Evolutionary conservation across 148 eudicot species (phyloP).

Genomic region (Camellia japonica): DNA sequence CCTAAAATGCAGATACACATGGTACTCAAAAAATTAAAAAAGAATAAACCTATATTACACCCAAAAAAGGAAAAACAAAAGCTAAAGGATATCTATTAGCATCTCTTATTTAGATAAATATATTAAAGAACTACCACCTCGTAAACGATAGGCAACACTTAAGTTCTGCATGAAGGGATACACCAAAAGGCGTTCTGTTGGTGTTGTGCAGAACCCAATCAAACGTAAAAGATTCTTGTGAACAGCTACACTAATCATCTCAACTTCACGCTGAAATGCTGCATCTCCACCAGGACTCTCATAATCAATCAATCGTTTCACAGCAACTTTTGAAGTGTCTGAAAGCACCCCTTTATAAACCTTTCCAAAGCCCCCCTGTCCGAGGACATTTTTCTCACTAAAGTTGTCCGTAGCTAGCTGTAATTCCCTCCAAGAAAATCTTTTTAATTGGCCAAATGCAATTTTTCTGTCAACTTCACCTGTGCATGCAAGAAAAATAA

Average conservation of each 20-base stretch:
- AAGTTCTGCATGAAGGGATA: conserved; percentile 95
- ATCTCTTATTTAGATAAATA: neutral
- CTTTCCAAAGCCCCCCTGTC: conserved; percentile 98
- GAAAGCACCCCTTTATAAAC: conserved; percentile 85
- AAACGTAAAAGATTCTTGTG: conserved; percentile 83
- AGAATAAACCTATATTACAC: neutral
- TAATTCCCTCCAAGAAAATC: conserved; percentile 90
- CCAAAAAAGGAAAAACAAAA: neutral
- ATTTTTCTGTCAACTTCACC: conserved; percentile 92
- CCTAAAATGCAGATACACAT: neutral
- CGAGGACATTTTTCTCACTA: conserved; percentile 87
- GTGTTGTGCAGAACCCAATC: conserved; percentile 96
- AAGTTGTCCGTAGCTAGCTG: conserved; percentile 95
- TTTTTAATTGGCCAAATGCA: conserved; percentile 88
- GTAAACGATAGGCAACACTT: conserved; percentile 87
- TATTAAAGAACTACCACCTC: conserved; percentile 51
- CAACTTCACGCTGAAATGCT: conserved; percentile 96
- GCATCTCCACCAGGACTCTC: conserved; percentile 94
- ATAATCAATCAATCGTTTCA: conserved; percentile 77
- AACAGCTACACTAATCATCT: conserved; percentile 99
- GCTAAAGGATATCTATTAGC: neutral
- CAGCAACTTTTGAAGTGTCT: conserved; percentile 86
- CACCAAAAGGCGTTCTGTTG: conserved; percentile 94
- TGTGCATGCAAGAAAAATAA: conserved; percentile 25
- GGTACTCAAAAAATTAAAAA: neutral